phyloP scores from a whole-genome alignment of 768 basidiomycete genomes.

The Xerocomus brunneocitrinus region DNA sequence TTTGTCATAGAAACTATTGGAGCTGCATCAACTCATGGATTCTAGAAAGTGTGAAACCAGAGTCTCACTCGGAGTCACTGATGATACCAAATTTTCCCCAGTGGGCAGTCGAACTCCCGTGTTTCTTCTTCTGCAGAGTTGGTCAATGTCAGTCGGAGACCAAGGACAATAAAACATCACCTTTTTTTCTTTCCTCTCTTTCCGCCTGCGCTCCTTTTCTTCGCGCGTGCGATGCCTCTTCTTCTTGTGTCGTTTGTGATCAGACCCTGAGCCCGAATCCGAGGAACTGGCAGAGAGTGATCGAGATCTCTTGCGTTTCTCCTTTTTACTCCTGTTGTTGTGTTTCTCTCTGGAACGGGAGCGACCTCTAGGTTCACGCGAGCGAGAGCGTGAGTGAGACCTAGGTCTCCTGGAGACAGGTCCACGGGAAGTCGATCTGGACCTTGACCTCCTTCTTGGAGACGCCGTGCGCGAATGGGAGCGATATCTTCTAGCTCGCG shows the following conservation, averaged over 20 bases:
- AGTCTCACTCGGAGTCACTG: conserved; percentile 71
- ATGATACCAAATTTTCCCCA: conserved; percentile 94
- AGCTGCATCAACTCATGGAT: conserved; percentile 12
- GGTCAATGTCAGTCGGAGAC: not conserved
- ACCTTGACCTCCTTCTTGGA: conserved; percentile 19
- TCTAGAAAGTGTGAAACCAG: not conserved
- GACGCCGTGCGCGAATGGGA: conserved; percentile 25
- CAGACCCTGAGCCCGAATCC: conserved; percentile 30
- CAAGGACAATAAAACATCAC: conserved; percentile 29
- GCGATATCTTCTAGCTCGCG: conserved; percentile 3
- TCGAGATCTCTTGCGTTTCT: conserved; percentile 30
- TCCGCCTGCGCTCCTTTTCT: conserved; percentile 51
- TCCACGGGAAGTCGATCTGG: conserved; percentile 25
- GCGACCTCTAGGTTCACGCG: conserved; percentile 24
- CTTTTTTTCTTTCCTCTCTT: conserved; percentile 70
- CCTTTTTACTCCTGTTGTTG: conserved; percentile 20
- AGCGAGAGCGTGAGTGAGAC: conserved; percentile 25
- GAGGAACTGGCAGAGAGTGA: conserved; percentile 42
- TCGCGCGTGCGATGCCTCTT: conserved; percentile 44
- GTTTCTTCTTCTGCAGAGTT: conserved; percentile 52
- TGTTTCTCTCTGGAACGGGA: conserved; percentile 35
- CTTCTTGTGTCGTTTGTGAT: conserved; percentile 38
- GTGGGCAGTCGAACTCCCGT: conserved; percentile 45
- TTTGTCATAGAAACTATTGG: conserved; percentile 69
- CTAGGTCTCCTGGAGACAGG: conserved; percentile 11